phyloP scores from a whole-genome alignment of 352 stramenopile genomes.

The Globisporangium perplexum region DNA sequence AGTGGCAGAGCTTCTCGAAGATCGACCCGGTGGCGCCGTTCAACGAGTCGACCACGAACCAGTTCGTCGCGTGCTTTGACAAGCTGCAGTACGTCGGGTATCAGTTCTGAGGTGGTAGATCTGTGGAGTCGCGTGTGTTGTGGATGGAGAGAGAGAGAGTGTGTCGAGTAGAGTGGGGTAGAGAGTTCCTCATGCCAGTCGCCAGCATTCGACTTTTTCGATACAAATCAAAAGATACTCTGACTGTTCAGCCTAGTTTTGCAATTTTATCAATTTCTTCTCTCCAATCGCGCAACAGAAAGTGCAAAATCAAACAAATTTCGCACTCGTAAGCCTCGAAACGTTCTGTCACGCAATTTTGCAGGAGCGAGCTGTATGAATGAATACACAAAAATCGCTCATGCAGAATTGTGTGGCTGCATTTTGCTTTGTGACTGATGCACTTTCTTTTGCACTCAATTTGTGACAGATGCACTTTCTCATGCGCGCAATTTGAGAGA shows the following conservation, averaged over 20 bases:
- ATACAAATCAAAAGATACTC: not conserved
- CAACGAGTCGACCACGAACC: conserved; percentile 85
- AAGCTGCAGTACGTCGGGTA: conserved; percentile 64
- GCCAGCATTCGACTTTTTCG: not conserved
- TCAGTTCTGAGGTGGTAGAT: conserved; percentile 7
- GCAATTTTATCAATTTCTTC: no score
- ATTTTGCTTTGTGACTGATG: no score
- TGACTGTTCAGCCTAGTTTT: not conserved
- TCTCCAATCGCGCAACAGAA: no score
- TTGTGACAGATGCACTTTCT: no score
- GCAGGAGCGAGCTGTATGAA: no score
- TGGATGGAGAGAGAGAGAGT: not conserved
- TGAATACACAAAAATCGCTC: no score
- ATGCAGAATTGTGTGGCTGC: no score
- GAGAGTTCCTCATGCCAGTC: not conserved
- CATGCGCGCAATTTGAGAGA: no score
- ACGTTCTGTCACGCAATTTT: no score
- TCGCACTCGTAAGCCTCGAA: no score
- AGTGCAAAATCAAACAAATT: no score
- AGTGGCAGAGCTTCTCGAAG: conserved; percentile 60
- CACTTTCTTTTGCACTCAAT: no score
- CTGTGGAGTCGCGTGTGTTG: not conserved
- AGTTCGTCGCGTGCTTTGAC: conserved; percentile 63
- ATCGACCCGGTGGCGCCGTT: conserved; percentile 49
- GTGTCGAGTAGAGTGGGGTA: not conserved